Evolutionary conservation across 768 basidiomycete species (phyloP), one percentile per base, ranked within the genome.

Genomic region (Agrocybe chaxingu): DNA sequence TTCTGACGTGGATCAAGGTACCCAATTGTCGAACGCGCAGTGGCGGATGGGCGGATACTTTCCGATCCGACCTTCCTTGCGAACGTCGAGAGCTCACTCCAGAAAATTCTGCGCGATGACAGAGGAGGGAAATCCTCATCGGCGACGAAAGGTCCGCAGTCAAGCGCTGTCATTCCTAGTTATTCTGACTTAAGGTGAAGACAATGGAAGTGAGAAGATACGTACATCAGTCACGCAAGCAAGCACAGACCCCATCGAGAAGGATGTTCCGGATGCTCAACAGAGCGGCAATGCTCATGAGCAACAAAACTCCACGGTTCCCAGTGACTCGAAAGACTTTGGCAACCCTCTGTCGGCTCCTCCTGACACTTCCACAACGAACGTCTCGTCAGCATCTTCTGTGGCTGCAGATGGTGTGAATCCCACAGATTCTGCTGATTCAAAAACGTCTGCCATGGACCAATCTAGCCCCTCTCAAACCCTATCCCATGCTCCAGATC

Each of bases 11-110:
- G 24, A 34, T 33, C 53, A 60, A 87, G 86, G 51, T 86, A 81
- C 63, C 84, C 85, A 12, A 68, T 85, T 24, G 74, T 87, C 29
- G 84, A 86, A 53, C 80, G 84, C 12, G 82, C 84, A 8, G 77
- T 81, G 3, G 70, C 69, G 31, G 80, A 79, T 38, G 67, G 74
- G 4, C 72, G 71, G 45, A 67, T 74, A 45, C 68, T 82, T 30
- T 73, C 74, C n/a, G 78, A 84, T 52, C 58, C 68, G 9, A 54
- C 69, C 9, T 80, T 83, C 58, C 55, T 70, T 2, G 67, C 70
- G 47, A 70, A 65, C 36, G 70, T 84, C 42, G 72, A 67, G 42
- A 56, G 56, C 12, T 74, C 74, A 6, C 50, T 81, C 10, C 66
- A 75, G 45, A 76, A 72, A 13, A 76, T 80, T 48, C 65, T 83